Evolutionary conservation across 2,329 filamentous ascomycete species (phyloP), one percentile per base, ranked within the genome.

Genomic region (Lasiodiplodia gonubiensis): DNA sequence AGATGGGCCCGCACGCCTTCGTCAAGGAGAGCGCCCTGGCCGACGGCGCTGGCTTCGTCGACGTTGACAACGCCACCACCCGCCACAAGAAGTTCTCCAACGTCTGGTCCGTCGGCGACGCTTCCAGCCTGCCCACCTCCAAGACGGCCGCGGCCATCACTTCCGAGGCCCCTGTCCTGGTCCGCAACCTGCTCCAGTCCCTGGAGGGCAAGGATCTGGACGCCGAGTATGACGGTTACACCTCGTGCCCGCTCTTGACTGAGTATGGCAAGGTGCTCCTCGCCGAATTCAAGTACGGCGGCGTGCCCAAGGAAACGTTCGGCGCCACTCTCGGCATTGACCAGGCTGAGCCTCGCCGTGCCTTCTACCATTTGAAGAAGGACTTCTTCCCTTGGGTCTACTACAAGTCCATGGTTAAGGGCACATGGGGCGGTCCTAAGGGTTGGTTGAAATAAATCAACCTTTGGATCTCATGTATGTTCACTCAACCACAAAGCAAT

Each of bases 301-400:
- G 85, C 10, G 81, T 81, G 70, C 86, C 88, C 7, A 88, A 89
- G 74, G 88, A 90, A 80, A 89, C 88, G 0, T 90, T 90, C 69
- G 81, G 78, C 4, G 76, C 80, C 73, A 11, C 11, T 21, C 18
- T 89, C 16, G 87, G 86, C 0, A 80, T 89, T 7, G 86, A 89
- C 71, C 88, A 90, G 75, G 82, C 75, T 0, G 76, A 77, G 11
- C 88, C 88, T 2, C 82, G 86, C 3, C 82, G 83, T 3, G 79
- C 83, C 0, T 90, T 90, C 72, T 90, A 87, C 70, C 80, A 89
- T 71, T 71, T 90, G 53, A 90, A 90, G 80, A 89, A 88, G 78
- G 84, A 89, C 72, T 90, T 90, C 72, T 90, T 90, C 77, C 88
- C 88, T 0, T 89, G 87, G 87, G 87, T 90, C 2, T 89, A 89